A percentile compares a stretch with the other conserved stretches of the same genome.
These are phyloP conservation scores for Aquanectria penicillioides DNA, from an alignment of 2,329 filamentous ascomycete species.

Conservation along the genomic window DNA sequence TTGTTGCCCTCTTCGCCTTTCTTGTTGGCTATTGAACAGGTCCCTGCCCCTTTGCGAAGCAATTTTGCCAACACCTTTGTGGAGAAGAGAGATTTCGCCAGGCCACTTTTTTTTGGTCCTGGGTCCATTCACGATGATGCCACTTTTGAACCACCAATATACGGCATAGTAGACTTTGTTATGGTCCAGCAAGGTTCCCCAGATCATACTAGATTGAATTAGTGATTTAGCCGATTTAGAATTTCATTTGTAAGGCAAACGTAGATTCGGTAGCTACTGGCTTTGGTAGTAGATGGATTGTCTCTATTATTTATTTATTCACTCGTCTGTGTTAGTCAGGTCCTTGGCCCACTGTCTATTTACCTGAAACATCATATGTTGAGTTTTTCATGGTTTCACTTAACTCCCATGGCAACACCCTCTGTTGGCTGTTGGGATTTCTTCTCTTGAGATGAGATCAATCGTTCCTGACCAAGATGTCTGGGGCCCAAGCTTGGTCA, in stretches of 20 bases:
- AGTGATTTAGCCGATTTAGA: background rate
- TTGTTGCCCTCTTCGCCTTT: constrained; percentile 5
- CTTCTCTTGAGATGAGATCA: background rate
- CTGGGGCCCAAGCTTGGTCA: background rate
- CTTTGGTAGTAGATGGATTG: background rate
- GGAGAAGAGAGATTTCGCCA: constrained; percentile 12
- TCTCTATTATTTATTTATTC: background rate
- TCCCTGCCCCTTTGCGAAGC: constrained; percentile 12
- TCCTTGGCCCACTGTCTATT: background rate
- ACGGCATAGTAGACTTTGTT: background rate
- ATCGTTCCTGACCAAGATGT: constrained; percentile 1
- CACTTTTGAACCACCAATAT: too few relatives aligned
- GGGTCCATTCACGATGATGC: too few relatives aligned
- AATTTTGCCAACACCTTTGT: constrained; percentile 6
- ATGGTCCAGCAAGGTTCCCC: background rate
- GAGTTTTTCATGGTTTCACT: background rate
- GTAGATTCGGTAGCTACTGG: background rate
- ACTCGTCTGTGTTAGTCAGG: background rate
- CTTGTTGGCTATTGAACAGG: background rate
- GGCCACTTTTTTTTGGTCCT: too few relatives aligned
- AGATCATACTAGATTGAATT: background rate
- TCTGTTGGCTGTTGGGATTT: background rate
- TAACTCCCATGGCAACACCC: constrained; percentile 1
- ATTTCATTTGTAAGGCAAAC: background rate
- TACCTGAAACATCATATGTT: constrained; percentile 14